Evolutionary conservation across 805 yeast species (phyloP).

Genomic region (Lipomyces yamadae): DNA sequence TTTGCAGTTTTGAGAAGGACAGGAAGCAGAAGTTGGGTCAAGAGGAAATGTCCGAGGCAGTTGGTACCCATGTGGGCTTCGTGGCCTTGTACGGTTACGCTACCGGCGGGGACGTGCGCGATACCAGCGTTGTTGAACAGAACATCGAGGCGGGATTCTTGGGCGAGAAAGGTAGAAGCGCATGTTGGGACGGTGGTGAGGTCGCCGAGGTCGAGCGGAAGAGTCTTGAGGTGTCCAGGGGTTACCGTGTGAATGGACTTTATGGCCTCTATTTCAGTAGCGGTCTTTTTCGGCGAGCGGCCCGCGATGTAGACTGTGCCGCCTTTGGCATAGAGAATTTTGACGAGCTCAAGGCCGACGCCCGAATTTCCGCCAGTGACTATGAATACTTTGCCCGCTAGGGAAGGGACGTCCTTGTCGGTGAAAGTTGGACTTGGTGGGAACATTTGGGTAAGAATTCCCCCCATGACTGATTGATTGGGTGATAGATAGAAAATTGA

Average conservation of each 20-base stretch:
- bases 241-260: conserved; percentile 19
- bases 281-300: conserved; percentile 10
- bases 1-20: conserved; percentile 47
- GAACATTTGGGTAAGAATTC: conserved; percentile 14
- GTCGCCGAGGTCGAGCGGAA: conserved; percentile 44
- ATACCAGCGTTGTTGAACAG: conserved; percentile 54
- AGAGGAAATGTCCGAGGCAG: conserved; percentile 52
- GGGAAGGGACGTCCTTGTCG: conserved; percentile 26
- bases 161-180: conserved; percentile 42
- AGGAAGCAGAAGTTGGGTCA: conserved; percentile 49
- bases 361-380: conserved; percentile 37
- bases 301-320: conserved; percentile 29
- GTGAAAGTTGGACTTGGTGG: conserved; percentile 29
- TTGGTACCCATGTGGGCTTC: conserved; percentile 56
- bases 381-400: conserved; percentile 26
- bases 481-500: no score
- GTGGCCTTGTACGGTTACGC: conserved; percentile 46
- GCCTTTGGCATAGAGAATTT: conserved; percentile 26
- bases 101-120: conserved; percentile 49
- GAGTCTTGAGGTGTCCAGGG: conserved; percentile 24
- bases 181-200: conserved; percentile 51
- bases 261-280: conserved; percentile 15
- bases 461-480: background rate
- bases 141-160: conserved; percentile 47
- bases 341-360: conserved; percentile 32